phyloP scores from a whole-genome alignment of 75 land plant genomes.

The Cryptomeria japonica region DNA sequence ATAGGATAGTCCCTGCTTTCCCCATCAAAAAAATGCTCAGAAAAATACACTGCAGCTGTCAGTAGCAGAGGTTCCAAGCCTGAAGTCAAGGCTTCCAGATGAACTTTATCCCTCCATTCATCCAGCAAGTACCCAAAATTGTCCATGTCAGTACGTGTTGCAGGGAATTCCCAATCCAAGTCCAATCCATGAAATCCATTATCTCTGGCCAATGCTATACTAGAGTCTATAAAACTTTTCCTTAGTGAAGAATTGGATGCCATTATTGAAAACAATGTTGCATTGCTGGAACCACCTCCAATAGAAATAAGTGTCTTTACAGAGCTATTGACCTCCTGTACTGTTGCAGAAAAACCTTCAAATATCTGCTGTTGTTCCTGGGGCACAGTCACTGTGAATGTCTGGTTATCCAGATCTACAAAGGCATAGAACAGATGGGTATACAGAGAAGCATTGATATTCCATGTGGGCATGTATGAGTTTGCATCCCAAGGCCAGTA shows the following conservation, averaged over 20 bases:
- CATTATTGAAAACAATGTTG: conserved; percentile 29
- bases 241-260: conserved; percentile 9
- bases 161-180: conserved; percentile 45
- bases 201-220: conserved; percentile 26
- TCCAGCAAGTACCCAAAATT: conserved; percentile 26
- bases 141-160: conserved; percentile 29
- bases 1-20: conserved; percentile 31
- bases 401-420: conserved; percentile 19
- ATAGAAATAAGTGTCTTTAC: conserved; percentile 48
- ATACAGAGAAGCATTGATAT: conserved; percentile 32
- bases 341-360: conserved; percentile 25
- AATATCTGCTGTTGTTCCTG: conserved; percentile 12
- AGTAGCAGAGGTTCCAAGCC: conserved; percentile 16
- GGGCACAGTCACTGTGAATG: conserved; percentile 3
- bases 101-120: conserved; percentile 36
- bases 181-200: conserved; percentile 50
- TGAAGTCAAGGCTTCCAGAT: conserved; percentile 9
- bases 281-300: conserved; percentile 22
- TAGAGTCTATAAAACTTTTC: conserved; percentile 26
- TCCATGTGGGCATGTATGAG: conserved; percentile 14
- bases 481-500: conserved; percentile 25
- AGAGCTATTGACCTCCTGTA: conserved; percentile 20
- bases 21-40: conserved; percentile 20
- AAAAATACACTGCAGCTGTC: conserved; percentile 42
- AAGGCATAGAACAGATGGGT: conserved; percentile 50